phyloP scores from a whole-genome alignment of 1,284 basidiomycete species.

The Moesziomyces antarcticus region DNA sequence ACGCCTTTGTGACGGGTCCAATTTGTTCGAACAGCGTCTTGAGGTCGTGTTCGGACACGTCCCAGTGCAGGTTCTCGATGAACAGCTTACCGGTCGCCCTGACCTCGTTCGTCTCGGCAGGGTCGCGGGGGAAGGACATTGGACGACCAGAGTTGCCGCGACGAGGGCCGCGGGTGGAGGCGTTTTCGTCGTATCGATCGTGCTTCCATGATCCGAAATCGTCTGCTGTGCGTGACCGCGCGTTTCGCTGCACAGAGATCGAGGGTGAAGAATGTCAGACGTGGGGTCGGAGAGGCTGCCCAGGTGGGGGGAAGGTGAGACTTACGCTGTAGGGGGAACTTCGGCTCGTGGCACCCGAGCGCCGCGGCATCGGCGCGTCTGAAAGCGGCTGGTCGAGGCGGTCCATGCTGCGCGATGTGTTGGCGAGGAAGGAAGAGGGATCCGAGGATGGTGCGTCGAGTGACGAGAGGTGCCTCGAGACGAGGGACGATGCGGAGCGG shows the following conservation, averaged over 20 bases:
- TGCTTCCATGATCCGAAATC: slow-evolving; percentile 36
- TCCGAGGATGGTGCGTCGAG: too few species aligned
- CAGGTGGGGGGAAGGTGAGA: not conserved
- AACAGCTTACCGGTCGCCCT: slow-evolving; percentile 71
- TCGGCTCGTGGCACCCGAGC: slow-evolving; percentile 24
- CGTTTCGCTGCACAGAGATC: slow-evolving; percentile 13
- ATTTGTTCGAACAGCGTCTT: slow-evolving; percentile 83
- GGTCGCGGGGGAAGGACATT: slow-evolving; percentile 38
- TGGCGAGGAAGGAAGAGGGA: too few species aligned
- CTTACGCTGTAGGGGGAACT: slow-evolving; percentile 42
- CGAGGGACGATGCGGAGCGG: too few species aligned
- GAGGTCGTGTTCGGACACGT: slow-evolving; percentile 83
- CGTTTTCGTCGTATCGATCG: slow-evolving; percentile 21
- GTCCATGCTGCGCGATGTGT: slow-evolving; percentile 15
- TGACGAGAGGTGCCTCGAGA: too few species aligned
- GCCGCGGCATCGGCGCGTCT: slow-evolving; percentile 6
- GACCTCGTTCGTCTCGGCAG: slow-evolving; percentile 31
- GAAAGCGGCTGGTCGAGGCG: slow-evolving; percentile 34
- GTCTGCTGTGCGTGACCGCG: slow-evolving; percentile 15
- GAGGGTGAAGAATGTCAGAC: not conserved
- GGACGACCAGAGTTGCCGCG: slow-evolving; percentile 18
- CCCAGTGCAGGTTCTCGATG: slow-evolving; percentile 91
- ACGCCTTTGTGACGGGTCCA: slow-evolving; percentile 87
- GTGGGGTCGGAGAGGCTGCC: not conserved
- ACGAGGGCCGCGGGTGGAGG: slow-evolving; percentile 13